A percentile compares a stretch with the other conserved stretches of the same genome.
Evolutionary conservation across 2,329 filamentous ascomycete genomes (phyloP).

Genomic region (Colletotrichum abscissum): DNA sequence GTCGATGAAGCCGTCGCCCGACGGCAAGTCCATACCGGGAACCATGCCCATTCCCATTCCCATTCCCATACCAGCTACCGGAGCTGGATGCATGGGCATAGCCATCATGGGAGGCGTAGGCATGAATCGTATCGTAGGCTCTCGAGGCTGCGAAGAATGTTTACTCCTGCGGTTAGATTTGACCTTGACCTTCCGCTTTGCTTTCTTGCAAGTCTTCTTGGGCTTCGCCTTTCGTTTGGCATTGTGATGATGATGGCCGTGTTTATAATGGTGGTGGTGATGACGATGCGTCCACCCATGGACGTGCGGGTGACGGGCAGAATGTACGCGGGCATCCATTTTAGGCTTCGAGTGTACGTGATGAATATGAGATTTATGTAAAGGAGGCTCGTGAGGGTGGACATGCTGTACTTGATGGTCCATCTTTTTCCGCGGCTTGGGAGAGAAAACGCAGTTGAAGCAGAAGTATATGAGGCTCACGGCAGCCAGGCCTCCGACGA

Average conservation of each 20-base stretch:
- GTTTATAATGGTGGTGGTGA: conserved; percentile 10
- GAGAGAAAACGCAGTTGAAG: conserved; percentile 19
- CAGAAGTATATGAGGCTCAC: conserved; percentile 20
- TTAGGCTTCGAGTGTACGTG: neutral
- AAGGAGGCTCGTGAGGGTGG: neutral
- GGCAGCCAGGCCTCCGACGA: conserved; percentile 13
- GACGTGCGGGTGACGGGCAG: neutral
- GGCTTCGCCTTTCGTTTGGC: neutral
- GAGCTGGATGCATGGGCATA: conserved; percentile 13
- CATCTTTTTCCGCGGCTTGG: neutral
- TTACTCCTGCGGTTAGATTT: neutral
- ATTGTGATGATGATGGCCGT: neutral
- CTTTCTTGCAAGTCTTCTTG: neutral
- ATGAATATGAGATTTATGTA: neutral
- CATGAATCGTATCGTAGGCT: conserved; percentile 3
- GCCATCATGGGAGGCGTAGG: conserved; percentile 21
- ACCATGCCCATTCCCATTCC: conserved; percentile 6
- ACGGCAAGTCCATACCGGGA: neutral
- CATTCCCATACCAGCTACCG: conserved; percentile 7
- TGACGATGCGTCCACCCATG: conserved; percentile 21
- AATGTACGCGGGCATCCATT: neutral
- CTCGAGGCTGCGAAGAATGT: neutral
- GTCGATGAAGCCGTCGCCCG: conserved; percentile 29
- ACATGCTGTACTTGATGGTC: too few species aligned
- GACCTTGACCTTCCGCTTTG: neutral